Evolutionary conservation across 192 early-diverging fungal genomes (phyloP).

Genomic region (Dimargaris xerosporica): DNA sequence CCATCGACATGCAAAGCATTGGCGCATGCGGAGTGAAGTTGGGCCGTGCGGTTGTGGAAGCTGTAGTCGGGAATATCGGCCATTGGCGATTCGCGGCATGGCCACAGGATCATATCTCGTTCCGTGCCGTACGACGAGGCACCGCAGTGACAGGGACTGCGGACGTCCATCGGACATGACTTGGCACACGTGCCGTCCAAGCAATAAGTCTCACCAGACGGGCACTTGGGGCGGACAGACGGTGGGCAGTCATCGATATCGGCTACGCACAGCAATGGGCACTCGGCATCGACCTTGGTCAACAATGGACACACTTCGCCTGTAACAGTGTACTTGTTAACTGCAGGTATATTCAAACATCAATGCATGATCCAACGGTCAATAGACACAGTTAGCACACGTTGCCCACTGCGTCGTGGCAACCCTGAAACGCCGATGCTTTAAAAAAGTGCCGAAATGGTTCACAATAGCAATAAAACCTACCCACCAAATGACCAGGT

Average conservation of each 20-base stretch:
- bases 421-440: too few species aligned
- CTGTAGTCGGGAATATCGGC: background rate
- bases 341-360: too few species aligned
- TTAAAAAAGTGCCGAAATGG: too few species aligned
- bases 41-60: background rate
- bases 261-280: background rate
- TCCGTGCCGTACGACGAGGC: background rate
- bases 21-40: background rate
- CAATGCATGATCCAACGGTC: too few species aligned
- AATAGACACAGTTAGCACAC: too few species aligned
- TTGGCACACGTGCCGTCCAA: constrained; percentile 3
- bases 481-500: too few species aligned
- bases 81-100: background rate
- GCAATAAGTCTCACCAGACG: background rate
- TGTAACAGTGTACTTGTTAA: background rate
- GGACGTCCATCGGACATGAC: background rate
- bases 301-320: background rate
- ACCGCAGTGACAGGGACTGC: background rate
- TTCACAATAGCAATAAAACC: too few species aligned
- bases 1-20: background rate
- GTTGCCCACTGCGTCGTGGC: too few species aligned
- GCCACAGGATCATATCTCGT: background rate
- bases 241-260: background rate
- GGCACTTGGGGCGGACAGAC: background rate
- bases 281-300: background rate